Percentiles rank a stretch among this genome's conserved stretches.
Conservation (phyloP, 179 eudicot genomes). For the Beta lomatogona region DNA sequence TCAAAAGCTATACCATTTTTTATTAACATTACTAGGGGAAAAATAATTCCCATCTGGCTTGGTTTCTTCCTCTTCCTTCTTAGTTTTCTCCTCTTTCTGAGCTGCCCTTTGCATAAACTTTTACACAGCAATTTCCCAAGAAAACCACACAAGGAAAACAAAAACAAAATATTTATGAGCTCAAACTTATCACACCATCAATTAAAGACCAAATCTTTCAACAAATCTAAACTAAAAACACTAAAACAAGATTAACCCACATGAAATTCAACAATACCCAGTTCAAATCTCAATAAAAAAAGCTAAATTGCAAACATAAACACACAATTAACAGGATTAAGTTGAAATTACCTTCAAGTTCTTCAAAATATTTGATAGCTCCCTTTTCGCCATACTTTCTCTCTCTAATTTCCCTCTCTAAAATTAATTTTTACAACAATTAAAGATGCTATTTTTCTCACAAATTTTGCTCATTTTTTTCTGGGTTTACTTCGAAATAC, state of each 20-base stretch:
- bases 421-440: too few relatives aligned
- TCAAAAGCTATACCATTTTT: slow-evolving; percentile 67
- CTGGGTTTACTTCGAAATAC: not conserved
- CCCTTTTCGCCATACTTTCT: slow-evolving; percentile 68
- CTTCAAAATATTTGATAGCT: slow-evolving; percentile 73
- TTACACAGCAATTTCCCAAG: slow-evolving; percentile 23
- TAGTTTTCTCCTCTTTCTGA: slow-evolving; percentile 64
- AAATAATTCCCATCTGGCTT: slow-evolving; percentile 51
- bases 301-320: slow-evolving; percentile 11
- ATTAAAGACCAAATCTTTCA: slow-evolving; percentile 10
- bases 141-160: not conserved
- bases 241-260: slow-evolving; percentile 20
- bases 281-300: slow-evolving; percentile 7
- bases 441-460: slow-evolving; percentile 26
- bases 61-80: slow-evolving; percentile 62
- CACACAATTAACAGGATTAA: slow-evolving; percentile 5
- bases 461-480: slow-evolving; percentile 5
- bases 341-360: slow-evolving; percentile 75
- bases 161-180: slow-evolving; percentile 22
- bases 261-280: slow-evolving; percentile 27
- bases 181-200: slow-evolving; percentile 10
- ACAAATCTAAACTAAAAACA: slow-evolving; percentile 8
- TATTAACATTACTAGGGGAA: slow-evolving; percentile 49
- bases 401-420: not conserved
- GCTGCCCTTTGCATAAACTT: slow-evolving; percentile 98